Evolutionary conservation across 2,329 filamentous ascomycete genomes (phyloP).

Genomic region (Teratosphaeria pseudoeucalypti): DNA sequence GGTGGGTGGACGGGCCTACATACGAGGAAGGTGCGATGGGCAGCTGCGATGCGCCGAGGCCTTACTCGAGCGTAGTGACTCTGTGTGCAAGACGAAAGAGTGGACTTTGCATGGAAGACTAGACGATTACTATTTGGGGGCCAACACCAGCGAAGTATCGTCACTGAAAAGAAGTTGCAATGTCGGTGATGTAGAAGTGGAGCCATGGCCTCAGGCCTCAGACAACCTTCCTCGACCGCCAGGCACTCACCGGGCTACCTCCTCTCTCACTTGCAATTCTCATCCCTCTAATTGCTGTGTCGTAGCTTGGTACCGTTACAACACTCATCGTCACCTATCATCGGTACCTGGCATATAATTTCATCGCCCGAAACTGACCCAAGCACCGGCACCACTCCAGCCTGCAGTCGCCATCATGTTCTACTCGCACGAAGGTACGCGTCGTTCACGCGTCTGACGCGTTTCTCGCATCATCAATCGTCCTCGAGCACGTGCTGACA

Average conservation of each 20-base stretch:
- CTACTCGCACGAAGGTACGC: conserved; percentile 81
- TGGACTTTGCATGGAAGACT: too few relatives aligned
- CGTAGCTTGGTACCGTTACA: neutral
- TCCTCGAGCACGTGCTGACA: conserved; percentile 1
- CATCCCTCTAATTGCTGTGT: neutral
- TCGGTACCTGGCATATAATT: neutral
- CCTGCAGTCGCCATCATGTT: conserved; percentile 55
- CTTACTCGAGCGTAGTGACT: neutral
- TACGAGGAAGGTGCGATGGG: neutral
- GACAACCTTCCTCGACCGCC: neutral
- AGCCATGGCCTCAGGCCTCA: neutral
- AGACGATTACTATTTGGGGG: neutral
- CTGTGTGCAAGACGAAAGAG: neutral
- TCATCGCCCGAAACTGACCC: neutral
- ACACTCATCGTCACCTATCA: neutral
- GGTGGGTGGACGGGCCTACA: too few relatives aligned
- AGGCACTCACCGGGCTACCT: neutral
- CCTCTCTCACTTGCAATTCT: neutral
- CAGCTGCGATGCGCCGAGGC: neutral
- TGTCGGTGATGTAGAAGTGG: neutral
- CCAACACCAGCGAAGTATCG: neutral
- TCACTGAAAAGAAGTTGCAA: neutral
- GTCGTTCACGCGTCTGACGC: conserved; percentile 5
- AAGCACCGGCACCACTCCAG: neutral
- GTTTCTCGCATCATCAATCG: neutral